Evolutionary conservation across 352 stramenopile species (phyloP).

Genomic region (Pythium monospermum): DNA sequence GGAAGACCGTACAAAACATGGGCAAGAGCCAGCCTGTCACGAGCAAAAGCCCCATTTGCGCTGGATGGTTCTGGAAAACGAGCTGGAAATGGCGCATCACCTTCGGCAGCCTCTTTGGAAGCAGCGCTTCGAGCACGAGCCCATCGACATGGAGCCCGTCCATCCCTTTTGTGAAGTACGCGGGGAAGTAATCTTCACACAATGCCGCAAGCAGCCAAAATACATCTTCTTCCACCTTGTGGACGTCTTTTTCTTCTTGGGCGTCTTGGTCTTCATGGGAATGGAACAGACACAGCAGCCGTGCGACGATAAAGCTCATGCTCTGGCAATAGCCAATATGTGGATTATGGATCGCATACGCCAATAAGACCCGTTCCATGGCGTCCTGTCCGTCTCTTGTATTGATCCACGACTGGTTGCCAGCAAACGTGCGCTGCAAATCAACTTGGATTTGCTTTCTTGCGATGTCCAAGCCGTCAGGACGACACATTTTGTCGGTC

Average conservation of each 20-base stretch:
- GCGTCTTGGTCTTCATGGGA: conserved; percentile 3
- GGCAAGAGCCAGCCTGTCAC: conserved; percentile 66
- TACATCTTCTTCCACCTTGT: conserved; percentile 33
- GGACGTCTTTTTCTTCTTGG: background rate
- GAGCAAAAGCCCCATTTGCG: conserved; percentile 52
- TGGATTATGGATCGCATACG: conserved; percentile 77
- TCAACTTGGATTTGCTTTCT: conserved; percentile 59
- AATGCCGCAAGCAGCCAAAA: conserved; percentile 60
- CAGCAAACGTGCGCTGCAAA: conserved; percentile 64
- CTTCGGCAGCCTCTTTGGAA: conserved; percentile 45
- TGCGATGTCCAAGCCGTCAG: conserved; percentile 26
- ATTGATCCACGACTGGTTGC: conserved; percentile 63
- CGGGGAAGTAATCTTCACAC: conserved; percentile 54
- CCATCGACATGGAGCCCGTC: conserved; percentile 50
- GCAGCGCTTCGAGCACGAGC: conserved; percentile 43
- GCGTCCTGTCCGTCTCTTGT: conserved; percentile 31
- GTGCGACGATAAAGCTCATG: conserved; percentile 86
- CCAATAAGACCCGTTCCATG: conserved; percentile 64
- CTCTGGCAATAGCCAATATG: conserved; percentile 85
- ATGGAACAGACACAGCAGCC: conserved; percentile 59
- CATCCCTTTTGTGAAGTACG: conserved; percentile 67
- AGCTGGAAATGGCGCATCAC: conserved; percentile 50
- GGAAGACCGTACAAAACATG: conserved; percentile 59
- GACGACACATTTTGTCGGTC: background rate
- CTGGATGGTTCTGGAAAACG: conserved; percentile 34